Evolutionary conservation across 108 stramenopile species (phyloP).

Genomic region (Hondaea fermentalgiana): DNA sequence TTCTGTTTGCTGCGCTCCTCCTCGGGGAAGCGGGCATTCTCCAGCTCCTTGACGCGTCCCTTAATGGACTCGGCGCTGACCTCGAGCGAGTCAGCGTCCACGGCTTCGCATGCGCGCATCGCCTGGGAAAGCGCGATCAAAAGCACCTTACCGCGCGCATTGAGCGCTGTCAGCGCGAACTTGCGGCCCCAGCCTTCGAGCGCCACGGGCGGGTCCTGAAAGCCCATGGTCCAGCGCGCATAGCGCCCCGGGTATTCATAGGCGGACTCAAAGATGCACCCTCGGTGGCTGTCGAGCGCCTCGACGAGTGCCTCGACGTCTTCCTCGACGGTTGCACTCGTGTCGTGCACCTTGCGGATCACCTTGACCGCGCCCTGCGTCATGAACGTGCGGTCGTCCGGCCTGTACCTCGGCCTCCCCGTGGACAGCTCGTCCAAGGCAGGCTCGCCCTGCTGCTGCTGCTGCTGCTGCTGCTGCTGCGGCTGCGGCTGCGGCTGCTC

Average conservation of each 20-base stretch:
- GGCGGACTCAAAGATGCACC: conserved; percentile 70
- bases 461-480: too few species aligned
- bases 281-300: conserved; percentile 67
- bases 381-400: conserved; percentile 22
- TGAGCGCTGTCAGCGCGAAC: conserved; percentile 76
- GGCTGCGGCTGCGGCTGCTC: too few species aligned
- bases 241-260: conserved; percentile 93
- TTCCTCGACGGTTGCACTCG: conserved; percentile 63
- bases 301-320: conserved; percentile 49
- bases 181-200: conserved; percentile 62
- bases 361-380: conserved; percentile 12
- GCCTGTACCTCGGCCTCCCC: conserved; percentile 39
- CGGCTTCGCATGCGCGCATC: conserved; percentile 54
- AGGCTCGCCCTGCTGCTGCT: too few species aligned
- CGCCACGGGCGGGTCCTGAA: conserved; percentile 83
- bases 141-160: conserved; percentile 66
- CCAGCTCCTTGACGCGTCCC: conserved; percentile 21
- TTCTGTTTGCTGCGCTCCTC: conserved; percentile 76
- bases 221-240: conserved; percentile 50
- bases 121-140: conserved; percentile 65
- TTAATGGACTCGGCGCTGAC: not conserved
- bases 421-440: conserved; percentile 23
- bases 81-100: conserved; percentile 23
- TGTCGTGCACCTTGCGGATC: not conserved
- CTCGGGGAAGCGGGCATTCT: conserved; percentile 75